These are phyloP conservation scores for Camellia japonica DNA, from an alignment of 148 eudicot genomes.

Conservation along the genomic window DNA sequence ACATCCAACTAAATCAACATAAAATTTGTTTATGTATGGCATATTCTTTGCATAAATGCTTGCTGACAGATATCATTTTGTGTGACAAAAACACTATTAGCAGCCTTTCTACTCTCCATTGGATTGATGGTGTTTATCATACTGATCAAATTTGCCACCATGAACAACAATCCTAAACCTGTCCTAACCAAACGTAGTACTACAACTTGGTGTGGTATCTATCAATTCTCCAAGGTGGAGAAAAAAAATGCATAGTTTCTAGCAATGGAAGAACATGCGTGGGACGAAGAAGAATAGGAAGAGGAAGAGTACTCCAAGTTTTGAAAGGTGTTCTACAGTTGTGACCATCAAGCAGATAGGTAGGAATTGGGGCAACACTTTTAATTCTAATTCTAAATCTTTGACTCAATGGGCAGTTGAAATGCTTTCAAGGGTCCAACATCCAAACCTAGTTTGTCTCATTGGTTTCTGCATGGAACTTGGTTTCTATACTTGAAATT, in stretches of 20 bases:
- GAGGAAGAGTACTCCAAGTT: constrained; percentile 34
- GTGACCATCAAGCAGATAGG: constrained; percentile 43
- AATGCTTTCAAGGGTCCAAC: constrained; percentile 37
- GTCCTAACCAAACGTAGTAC: constrained; percentile 13
- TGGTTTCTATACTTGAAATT: too few relatives aligned
- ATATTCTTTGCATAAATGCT: neutral
- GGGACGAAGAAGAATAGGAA: constrained; percentile 27
- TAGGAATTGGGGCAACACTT: constrained; percentile 21
- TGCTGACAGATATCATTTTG: too few relatives aligned
- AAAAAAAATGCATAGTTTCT: constrained; percentile 36
- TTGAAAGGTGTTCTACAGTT: constrained; percentile 38
- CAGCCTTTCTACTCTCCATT: constrained; percentile 18
- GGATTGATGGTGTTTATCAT: constrained; percentile 18
- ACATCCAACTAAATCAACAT: too few relatives aligned
- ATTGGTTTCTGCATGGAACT: constrained; percentile 45
- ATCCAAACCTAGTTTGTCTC: constrained; percentile 40
- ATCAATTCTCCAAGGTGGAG: constrained; percentile 43
- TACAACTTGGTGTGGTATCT: constrained; percentile 28
- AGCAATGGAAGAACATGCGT: constrained; percentile 26
- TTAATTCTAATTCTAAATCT: constrained; percentile 24
- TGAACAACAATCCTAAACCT: constrained; percentile 16
- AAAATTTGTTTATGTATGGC: too few relatives aligned
- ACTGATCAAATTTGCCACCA: constrained; percentile 33
- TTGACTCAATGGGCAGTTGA: constrained; percentile 25
- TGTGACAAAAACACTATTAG: constrained; percentile 22